Percentiles rank a stretch among this genome's conserved stretches.
Evolutionary conservation across 805 yeast species (phyloP).

Genomic region (Grigorovia humatica): DNA sequence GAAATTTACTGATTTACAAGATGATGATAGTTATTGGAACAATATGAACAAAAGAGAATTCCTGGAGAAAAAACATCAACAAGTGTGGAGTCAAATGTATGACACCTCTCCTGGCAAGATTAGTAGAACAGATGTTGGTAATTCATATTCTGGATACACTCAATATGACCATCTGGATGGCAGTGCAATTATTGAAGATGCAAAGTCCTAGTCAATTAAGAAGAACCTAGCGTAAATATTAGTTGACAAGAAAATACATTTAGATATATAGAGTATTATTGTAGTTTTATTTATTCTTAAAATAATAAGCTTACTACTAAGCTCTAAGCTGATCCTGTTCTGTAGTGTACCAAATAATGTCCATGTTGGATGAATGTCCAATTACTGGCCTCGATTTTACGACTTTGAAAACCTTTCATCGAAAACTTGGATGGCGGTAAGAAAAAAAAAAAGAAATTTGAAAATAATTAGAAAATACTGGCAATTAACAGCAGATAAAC

Average conservation of each 20-base stretch:
- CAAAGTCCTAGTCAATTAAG: slow-evolving; percentile 22
- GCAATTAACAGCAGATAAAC: too few relatives aligned
- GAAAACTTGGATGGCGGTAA: too few relatives aligned
- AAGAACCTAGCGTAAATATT: not conserved
- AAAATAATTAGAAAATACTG: too few relatives aligned
- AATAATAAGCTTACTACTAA: too few relatives aligned
- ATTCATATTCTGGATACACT: slow-evolving; percentile 3
- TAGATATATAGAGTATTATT: too few relatives aligned
- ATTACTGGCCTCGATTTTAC: too few relatives aligned
- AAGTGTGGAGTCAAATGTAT: slow-evolving; percentile 9
- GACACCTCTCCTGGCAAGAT: slow-evolving; percentile 1
- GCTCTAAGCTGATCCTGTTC: too few relatives aligned
- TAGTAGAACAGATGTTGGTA: not conserved
- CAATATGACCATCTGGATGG: not conserved
- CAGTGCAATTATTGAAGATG: slow-evolving; percentile 10
- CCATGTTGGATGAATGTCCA: too few relatives aligned
- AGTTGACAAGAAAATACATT: not conserved
- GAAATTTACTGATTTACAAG: slow-evolving; percentile 1
- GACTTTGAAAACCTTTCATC: too few relatives aligned
- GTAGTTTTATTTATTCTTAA: not conserved
- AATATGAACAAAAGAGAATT: slow-evolving; percentile 22
- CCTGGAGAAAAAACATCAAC: slow-evolving; percentile 18
- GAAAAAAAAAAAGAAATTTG: too few relatives aligned
- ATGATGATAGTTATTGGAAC: slow-evolving; percentile 11
- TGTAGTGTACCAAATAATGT: too few relatives aligned